phyloP scores from a whole-genome alignment of 148 eudicot species.

The Rheum nobile region DNA sequence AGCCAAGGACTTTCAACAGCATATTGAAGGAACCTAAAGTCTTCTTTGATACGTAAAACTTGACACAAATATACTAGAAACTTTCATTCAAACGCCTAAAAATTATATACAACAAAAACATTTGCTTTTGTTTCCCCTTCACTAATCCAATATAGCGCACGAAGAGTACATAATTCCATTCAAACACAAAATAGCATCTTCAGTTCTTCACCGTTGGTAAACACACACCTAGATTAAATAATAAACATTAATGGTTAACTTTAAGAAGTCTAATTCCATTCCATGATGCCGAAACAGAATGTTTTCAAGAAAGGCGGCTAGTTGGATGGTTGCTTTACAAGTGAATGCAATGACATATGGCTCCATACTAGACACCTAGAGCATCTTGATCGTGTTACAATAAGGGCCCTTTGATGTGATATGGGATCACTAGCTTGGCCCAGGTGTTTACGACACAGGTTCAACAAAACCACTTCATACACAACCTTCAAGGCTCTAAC shows the following conservation, averaged over 20 bases:
- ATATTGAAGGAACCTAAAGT: not conserved
- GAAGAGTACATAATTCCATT: not conserved
- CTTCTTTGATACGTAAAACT: not conserved
- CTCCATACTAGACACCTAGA: not conserved
- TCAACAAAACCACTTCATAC: not conserved
- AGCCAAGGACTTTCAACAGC: not conserved
- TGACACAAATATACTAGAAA: not conserved
- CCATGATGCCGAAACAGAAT: not conserved
- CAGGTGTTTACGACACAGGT: too few species aligned
- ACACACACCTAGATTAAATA: not conserved
- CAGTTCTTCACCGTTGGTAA: not conserved
- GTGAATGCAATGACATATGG: not conserved
- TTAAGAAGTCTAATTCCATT: not conserved
- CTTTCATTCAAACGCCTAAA: not conserved
- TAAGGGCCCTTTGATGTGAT: not conserved
- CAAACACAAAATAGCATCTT: not conserved
- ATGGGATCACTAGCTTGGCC: too few species aligned
- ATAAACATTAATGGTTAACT: not conserved
- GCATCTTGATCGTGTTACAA: not conserved
- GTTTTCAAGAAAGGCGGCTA: not conserved
- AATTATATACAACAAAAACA: not conserved
- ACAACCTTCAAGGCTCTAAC: not conserved
- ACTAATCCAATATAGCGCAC: not conserved
- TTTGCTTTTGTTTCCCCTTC: not conserved
- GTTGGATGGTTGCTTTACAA: not conserved